Evolutionary conservation across 2,329 filamentous ascomycete genomes (phyloP), one percentile per base, ranked within the genome.

Genomic region (Calonectria ilicicola): DNA sequence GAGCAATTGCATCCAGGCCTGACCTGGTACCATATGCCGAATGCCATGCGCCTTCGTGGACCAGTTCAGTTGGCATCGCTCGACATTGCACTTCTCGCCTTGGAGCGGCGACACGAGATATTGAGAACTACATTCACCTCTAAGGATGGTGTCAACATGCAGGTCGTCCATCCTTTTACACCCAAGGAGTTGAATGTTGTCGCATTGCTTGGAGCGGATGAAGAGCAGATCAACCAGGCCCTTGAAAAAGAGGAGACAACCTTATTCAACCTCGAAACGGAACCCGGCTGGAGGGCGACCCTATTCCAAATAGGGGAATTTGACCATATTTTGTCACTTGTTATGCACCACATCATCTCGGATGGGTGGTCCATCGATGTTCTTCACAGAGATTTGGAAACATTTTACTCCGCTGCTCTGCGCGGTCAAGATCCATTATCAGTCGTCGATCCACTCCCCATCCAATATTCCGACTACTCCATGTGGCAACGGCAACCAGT

Each of bases 321-420:
- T 1, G 26, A 53, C 2, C 15, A 29, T n/a, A 15, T 53, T 9
- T n/a, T 53, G 6, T 53, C 26, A 2, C 29, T 53, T n/a, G 49
- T 53, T 9, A 32, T 53, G 15, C 49, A 53, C 12, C 49, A 53
- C n/a, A 53, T 53, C 4, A n/a, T 53, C 1, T 29, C 23, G 1
- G 49, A 53, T 32, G 49, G 49, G 2, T 53, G 49, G 49, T 53
- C 49, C 3, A 19, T 42, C 7, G 62, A 38, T 35, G 19, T 40
- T 10, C 53, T 58, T 15, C 9, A 58, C 9, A 42, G 32, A 3
- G 76, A 79, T 29, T 58, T 78, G 0, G 67, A 44, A 0, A 7
- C 5, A 1, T 74, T 72, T 21, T 78, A 78, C 29, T 17, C 68
- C 2, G 70, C 74, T 68, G 5, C 62, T 26, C 2, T 77, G 69